Evolutionary conservation across 495 filamentous ascomycete species (phyloP).

Genomic region (Talaromyces proteolyticus): DNA sequence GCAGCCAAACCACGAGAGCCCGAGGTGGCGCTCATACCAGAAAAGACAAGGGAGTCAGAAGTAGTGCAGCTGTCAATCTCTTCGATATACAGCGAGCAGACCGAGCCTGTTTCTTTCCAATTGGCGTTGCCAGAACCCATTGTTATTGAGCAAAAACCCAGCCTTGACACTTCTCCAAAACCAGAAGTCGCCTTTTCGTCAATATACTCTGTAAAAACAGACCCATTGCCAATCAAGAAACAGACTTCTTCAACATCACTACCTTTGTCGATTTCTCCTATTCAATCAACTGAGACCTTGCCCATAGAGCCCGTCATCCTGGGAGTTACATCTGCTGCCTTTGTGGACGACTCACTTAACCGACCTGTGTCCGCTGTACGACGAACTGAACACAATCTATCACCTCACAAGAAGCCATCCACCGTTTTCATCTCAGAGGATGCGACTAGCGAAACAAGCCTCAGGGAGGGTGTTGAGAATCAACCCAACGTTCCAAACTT

Average conservation of each 20-base stretch:
- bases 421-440: conserved; percentile 47
- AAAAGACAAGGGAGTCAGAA: background rate
- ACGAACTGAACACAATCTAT: conserved; percentile 9
- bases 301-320: conserved; percentile 21
- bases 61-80: conserved; percentile 1
- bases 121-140: conserved; percentile 14
- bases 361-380: conserved; percentile 4
- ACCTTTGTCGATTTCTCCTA: conserved; percentile 27
- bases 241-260: conserved; percentile 6
- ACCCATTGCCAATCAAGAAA: conserved; percentile 32
- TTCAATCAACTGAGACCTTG: conserved; percentile 34
- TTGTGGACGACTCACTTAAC: conserved; percentile 9
- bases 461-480: conserved; percentile 28
- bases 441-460: conserved; percentile 38
- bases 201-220: conserved; percentile 41
- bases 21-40: conserved; percentile 1
- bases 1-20: conserved; percentile 15
- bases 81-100: conserved; percentile 8
- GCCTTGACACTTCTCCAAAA: conserved; percentile 7
- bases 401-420: conserved; percentile 11
- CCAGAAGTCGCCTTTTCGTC: conserved; percentile 39
- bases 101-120: conserved; percentile 18
- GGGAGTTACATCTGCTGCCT: conserved; percentile 14
- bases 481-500: conserved; percentile 21
- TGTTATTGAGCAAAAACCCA: conserved; percentile 12